Evolutionary conservation across 805 yeast species (phyloP).

Genomic region (Metschnikowia hibisci): DNA sequence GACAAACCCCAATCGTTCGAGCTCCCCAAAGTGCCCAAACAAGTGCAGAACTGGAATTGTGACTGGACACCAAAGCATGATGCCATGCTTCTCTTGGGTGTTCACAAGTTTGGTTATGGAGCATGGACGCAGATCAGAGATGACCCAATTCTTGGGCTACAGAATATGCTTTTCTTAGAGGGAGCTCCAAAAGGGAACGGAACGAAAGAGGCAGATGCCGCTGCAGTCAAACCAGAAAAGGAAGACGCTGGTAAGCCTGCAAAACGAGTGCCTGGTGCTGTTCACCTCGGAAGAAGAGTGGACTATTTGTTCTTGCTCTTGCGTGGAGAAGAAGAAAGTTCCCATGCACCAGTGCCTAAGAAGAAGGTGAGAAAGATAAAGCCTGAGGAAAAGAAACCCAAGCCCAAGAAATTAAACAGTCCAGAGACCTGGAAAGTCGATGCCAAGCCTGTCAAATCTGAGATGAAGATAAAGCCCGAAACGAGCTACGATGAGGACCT

Average conservation of each 20-base stretch:
- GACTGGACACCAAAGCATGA: slow-evolving; percentile 84
- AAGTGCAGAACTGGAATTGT: slow-evolving; percentile 88
- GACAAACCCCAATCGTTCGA: slow-evolving; percentile 59
- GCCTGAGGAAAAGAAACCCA: slow-evolving; percentile 17
- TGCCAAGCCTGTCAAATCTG: background rate
- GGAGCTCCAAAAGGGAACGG: slow-evolving; percentile 12
- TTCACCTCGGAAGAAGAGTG: slow-evolving; percentile 86
- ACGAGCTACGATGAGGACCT: slow-evolving; percentile 28
- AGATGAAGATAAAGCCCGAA: slow-evolving; percentile 17
- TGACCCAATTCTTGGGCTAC: slow-evolving; percentile 85
- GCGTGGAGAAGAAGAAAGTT: slow-evolving; percentile 48
- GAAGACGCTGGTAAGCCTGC: slow-evolving; percentile 28
- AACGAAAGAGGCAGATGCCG: slow-evolving; percentile 13
- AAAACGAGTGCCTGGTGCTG: slow-evolving; percentile 84
- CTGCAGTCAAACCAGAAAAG: slow-evolving; percentile 10
- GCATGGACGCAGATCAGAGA: slow-evolving; percentile 93
- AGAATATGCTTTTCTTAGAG: slow-evolving; percentile 76
- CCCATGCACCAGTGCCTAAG: slow-evolving; percentile 12
- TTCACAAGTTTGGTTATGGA: slow-evolving; percentile 90
- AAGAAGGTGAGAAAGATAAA: slow-evolving; percentile 20
- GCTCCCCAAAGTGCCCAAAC: slow-evolving; percentile 62
- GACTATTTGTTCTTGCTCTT: slow-evolving; percentile 78
- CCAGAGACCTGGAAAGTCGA: background rate
- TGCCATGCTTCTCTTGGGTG: slow-evolving; percentile 81
- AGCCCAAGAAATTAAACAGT: slow-evolving; percentile 16